Evolutionary conservation across 2,329 filamentous ascomycete genomes (phyloP).

Genomic region (Bipolaris victoriae): DNA sequence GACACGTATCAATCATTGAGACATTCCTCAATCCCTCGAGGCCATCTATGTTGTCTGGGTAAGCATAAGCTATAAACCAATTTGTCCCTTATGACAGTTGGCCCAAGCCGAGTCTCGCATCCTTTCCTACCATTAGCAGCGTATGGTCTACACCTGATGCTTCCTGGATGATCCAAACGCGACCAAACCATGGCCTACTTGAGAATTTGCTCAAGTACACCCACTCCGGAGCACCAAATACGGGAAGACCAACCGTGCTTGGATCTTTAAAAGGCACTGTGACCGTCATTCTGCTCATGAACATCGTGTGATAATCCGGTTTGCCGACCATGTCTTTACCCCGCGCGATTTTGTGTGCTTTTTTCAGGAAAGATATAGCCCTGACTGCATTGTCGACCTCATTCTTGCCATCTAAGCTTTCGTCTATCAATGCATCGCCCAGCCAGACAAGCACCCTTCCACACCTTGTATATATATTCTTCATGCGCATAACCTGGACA

Average conservation of each 20-base stretch:
- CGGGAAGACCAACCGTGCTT: not conserved
- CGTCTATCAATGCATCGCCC: not conserved
- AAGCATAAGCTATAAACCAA: not conserved
- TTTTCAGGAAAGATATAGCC: not conserved
- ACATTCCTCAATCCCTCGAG: not conserved
- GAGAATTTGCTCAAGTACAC: not conserved
- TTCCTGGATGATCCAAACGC: slow-evolving; percentile 12
- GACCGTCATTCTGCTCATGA: not conserved
- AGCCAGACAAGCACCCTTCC: slow-evolving; percentile 14
- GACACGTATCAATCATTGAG: slow-evolving; percentile 4
- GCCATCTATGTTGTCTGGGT: slow-evolving; percentile 1
- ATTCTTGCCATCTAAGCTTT: not conserved
- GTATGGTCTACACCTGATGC: not conserved
- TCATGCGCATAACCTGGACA: slow-evolving; percentile 20
- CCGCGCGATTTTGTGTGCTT: not conserved
- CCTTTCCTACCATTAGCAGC: not conserved
- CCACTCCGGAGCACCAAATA: not conserved
- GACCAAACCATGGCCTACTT: slow-evolving; percentile 6
- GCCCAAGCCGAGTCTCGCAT: not conserved
- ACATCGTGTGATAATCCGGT: not conserved
- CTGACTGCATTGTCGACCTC: not conserved
- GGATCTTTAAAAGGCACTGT: not conserved
- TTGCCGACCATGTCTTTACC: not conserved
- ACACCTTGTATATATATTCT: slow-evolving; percentile 17
- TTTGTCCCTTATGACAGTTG: not conserved